These are phyloP conservation scores for Nakazawaea populi DNA, from an alignment of 805 yeast genomes.

Conservation along the genomic window DNA sequence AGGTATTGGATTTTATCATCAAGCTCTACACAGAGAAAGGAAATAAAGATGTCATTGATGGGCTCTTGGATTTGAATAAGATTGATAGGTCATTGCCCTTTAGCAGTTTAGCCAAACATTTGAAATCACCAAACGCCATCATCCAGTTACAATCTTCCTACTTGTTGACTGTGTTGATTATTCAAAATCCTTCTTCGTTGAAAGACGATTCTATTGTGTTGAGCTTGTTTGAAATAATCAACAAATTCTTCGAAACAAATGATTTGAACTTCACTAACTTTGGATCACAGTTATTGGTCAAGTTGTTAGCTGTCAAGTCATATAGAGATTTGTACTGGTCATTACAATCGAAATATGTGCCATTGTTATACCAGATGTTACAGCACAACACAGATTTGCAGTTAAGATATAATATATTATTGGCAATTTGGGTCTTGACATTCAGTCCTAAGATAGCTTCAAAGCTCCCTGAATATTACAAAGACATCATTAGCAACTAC, in stretches of 20 bases:
- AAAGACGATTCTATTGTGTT: conserved; percentile 28
- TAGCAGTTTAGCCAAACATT: conserved; percentile 43
- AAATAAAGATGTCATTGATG: not conserved
- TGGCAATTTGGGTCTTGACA: conserved; percentile 80
- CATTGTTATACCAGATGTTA: conserved; percentile 43
- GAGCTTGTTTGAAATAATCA: conserved; percentile 31
- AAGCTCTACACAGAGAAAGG: conserved; percentile 3
- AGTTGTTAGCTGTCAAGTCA: conserved; percentile 46
- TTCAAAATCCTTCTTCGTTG: conserved; percentile 15
- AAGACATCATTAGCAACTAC: conserved; percentile 46
- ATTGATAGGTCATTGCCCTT: conserved; percentile 45
- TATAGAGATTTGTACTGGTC: conserved; percentile 51
- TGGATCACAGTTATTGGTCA: conserved; percentile 59
- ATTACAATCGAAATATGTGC: conserved; percentile 35
- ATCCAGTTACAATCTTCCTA: conserved; percentile 51
- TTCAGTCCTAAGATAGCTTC: conserved; percentile 53
- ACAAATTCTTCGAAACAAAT: conserved; percentile 23
- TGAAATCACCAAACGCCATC: conserved; percentile 50
- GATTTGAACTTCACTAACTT: conserved; percentile 51
- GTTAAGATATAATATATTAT: conserved; percentile 72
- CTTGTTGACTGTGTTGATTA: conserved; percentile 45
- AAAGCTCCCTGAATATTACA: conserved; percentile 45
- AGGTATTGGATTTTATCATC: conserved; percentile 24
- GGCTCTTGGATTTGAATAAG: conserved; percentile 35
- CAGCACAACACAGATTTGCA: conserved; percentile 55